These are phyloP conservation scores for Beauveria australis DNA, from an alignment of 2,329 filamentous ascomycete genomes.

Conservation along the genomic window DNA sequence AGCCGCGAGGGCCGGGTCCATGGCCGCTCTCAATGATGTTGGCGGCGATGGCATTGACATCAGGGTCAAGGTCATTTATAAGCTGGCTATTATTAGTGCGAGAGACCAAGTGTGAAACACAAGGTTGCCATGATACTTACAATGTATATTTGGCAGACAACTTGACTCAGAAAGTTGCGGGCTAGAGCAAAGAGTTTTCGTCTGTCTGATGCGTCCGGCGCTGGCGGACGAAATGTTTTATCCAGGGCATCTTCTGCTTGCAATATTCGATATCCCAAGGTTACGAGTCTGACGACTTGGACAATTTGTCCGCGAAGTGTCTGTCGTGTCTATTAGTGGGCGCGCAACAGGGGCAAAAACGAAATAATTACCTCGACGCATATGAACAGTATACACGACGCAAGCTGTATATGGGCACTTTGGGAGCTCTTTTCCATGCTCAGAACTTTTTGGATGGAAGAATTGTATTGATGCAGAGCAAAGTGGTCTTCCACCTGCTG, in stretches of 20 bases:
- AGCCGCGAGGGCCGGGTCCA: slow-evolving; percentile 6
- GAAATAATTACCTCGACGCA: slow-evolving; percentile 4
- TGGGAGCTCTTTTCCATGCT: background rate
- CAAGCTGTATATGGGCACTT: slow-evolving; percentile 7
- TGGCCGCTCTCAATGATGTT: slow-evolving; percentile 9
- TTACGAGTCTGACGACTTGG: background rate
- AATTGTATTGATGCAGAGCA: slow-evolving; percentile 10
- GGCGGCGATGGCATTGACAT: slow-evolving; percentile 3
- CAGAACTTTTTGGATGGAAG: slow-evolving; percentile 2
- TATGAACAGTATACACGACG: slow-evolving; percentile 10
- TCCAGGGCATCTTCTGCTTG: slow-evolving; percentile 2
- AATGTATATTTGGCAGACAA: slow-evolving; percentile 10
- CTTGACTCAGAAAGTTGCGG: slow-evolving; percentile 7
- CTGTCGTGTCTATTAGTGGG: background rate
- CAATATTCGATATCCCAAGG: slow-evolving; percentile 7
- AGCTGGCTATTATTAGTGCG: background rate
- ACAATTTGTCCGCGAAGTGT: slow-evolving; percentile 5
- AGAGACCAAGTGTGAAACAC: too few relatives aligned
- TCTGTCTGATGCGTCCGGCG: background rate
- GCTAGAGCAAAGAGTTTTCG: slow-evolving; percentile 6
- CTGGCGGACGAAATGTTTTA: background rate
- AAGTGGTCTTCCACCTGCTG: background rate
- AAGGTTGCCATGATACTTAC: background rate
- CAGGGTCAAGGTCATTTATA: slow-evolving; percentile 6
- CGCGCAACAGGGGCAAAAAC: too few relatives aligned